Base-by-base conservation (phyloP, 352 stramenopile species). In the Globisporangium yorkense region DNA sequence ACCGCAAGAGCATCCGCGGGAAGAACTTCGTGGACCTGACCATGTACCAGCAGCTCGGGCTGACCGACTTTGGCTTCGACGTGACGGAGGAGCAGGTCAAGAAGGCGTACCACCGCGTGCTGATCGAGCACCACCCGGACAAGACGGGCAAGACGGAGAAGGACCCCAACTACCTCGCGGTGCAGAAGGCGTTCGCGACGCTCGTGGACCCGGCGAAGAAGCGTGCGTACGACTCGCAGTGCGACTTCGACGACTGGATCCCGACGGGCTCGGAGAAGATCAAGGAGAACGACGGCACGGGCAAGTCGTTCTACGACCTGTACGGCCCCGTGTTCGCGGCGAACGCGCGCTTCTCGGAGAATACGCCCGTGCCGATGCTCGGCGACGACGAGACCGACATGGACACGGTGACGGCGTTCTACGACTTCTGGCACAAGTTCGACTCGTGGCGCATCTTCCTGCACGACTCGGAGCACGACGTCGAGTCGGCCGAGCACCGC, bases 381-480 rank as follows among this genome's bases (percentile, higher is more conserved):
- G 87, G 88, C 45, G 73, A 72, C 29, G 75, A 96, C 60, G 57
- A 68, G 40, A 65, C 62, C 29, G 56, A 80, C 18, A 77, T 96
- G 21, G 84, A 89, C 40, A 66, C 72, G 18, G 84, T 93, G 2
- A 87, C 87, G 56, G 62, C 70, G 5, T 90, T 96, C 64, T 96
- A 96, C 73, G 84, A 96, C 70, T 96, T 96, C 69, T 96, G 87
- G 80, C 72, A 82, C 77, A 93, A 92, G 65, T 90, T 90, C 49
- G 81, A 91, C 52, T 93, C 84, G 63, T 93, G 84, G 84, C 81
- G 84, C 44, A 80, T 92, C 57, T 93, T 93, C 47, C 77, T 80
- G 50, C 84, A 93, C 68, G 79, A 89, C 65, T 79, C 83, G 51
- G 84, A 93, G 68, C 84, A 93, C 72, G 84, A 93, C 61, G 84